phyloP scores from a whole-genome alignment of 176 grass and related monocot genomes.

The Aegilops tauschii region DNA sequence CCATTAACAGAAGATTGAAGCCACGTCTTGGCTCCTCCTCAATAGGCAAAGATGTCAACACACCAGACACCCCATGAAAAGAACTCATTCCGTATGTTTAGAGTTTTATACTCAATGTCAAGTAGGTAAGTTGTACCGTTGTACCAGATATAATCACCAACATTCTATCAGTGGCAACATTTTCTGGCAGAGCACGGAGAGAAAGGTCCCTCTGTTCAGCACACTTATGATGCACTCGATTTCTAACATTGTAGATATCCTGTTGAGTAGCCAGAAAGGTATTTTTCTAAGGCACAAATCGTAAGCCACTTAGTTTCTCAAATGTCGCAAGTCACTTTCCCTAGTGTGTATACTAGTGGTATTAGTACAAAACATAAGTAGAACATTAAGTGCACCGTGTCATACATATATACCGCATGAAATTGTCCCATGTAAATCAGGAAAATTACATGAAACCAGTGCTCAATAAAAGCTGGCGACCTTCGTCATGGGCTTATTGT shows the following conservation, averaged over 20 bases:
- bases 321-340: background rate
- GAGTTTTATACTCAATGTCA: slow-evolving; percentile 2
- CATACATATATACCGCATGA: background rate
- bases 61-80: background rate
- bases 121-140: background rate
- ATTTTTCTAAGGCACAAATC: background rate
- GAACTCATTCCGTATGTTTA: background rate
- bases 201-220: background rate
- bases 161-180: background rate
- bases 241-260: background rate
- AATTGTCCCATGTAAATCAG: background rate
- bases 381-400: background rate
- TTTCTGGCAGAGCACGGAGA: background rate
- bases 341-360: background rate
- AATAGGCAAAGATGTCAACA: background rate
- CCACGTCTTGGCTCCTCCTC: background rate
- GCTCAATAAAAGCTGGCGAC: background rate
- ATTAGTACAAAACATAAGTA: background rate
- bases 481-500: background rate
- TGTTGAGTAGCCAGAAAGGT: background rate
- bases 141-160: background rate
- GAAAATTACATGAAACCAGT: background rate
- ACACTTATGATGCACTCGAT: background rate
- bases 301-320: background rate
- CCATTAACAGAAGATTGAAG: background rate